These are phyloP conservation scores for Pythium aphanidermatum DNA, from an alignment of 352 stramenopile species.

Conservation along the genomic window DNA sequence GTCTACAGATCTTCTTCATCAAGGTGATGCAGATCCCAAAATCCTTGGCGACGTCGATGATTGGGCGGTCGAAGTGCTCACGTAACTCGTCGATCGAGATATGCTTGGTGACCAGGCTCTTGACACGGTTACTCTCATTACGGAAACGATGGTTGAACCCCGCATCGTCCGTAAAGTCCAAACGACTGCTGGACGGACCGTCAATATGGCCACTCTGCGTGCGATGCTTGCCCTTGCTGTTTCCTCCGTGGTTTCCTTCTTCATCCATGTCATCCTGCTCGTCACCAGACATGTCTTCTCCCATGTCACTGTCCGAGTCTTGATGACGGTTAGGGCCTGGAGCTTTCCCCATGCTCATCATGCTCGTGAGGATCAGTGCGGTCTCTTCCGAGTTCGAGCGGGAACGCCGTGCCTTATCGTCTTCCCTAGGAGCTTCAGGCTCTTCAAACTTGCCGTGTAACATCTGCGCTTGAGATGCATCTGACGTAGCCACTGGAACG, in stretches of 20 bases:
- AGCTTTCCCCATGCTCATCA: constrained; percentile 68
- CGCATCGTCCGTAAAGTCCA: constrained; percentile 69
- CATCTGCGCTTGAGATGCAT: too few species aligned
- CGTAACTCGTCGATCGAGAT: constrained; percentile 85
- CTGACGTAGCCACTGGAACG: too few species aligned
- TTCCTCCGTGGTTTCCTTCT: constrained; percentile 10
- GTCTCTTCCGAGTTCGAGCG: constrained; percentile 78
- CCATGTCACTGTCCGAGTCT: constrained; percentile 45
- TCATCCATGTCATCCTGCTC: constrained; percentile 27
- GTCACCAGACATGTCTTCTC: constrained; percentile 27
- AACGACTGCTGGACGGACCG: constrained; percentile 56
- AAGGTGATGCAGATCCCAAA: constrained; percentile 89
- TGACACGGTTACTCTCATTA: constrained; percentile 84
- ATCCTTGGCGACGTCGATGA: constrained; percentile 86
- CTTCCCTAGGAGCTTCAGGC: too few species aligned
- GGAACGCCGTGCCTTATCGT: constrained; percentile 13
- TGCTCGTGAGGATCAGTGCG: constrained; percentile 79
- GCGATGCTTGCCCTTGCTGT: constrained; percentile 29
- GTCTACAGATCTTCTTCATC: constrained; percentile 79
- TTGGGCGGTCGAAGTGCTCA: constrained; percentile 80
- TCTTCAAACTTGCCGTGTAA: constrained; percentile 1
- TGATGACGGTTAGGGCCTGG: constrained; percentile 4
- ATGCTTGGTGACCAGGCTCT: constrained; percentile 83
- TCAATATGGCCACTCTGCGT: constrained; percentile 76
- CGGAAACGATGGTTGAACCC: constrained; percentile 72